Conservation (phyloP, 139 green algal species). For the Gonium pectorale region DNA sequence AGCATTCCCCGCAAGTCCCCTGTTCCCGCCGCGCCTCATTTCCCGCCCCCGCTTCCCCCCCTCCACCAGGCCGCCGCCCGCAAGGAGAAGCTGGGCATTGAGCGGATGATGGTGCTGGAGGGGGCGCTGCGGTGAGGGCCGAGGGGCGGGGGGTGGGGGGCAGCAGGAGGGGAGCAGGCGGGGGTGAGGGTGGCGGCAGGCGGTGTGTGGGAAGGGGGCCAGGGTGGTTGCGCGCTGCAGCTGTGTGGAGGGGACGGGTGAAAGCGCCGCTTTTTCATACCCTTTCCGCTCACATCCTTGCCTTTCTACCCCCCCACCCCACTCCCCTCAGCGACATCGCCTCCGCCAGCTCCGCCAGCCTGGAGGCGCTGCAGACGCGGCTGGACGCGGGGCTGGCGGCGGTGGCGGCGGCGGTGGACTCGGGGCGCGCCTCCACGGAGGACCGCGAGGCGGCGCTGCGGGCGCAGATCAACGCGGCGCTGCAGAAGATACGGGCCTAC, state of each 20-base stretch:
- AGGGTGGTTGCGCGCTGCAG: no score
- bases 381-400: constrained; percentile 22
- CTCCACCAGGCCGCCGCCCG: constrained; percentile 24
- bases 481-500: constrained; percentile 56
- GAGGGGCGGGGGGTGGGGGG: background rate
- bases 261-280: background rate
- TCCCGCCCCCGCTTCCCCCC: background rate
- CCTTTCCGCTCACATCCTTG: background rate
- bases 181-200: background rate
- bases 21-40: background rate
- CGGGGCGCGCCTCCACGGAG: constrained; percentile 34
- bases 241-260: no score
- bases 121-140: constrained; percentile 29
- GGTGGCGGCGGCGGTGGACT: constrained; percentile 51
- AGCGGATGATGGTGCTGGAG: constrained; percentile 60
- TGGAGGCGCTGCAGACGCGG: constrained; percentile 52
- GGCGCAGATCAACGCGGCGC: constrained; percentile 59
- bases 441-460: constrained; percentile 58
- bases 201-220: background rate
- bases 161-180: background rate
- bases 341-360: constrained; percentile 17
- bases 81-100: constrained; percentile 58
- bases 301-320: background rate
- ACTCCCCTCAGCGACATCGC: constrained; percentile 46
- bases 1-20: no score